phyloP scores from a whole-genome alignment of 2,329 filamentous ascomycete genomes.

The Neonectria hederae region DNA sequence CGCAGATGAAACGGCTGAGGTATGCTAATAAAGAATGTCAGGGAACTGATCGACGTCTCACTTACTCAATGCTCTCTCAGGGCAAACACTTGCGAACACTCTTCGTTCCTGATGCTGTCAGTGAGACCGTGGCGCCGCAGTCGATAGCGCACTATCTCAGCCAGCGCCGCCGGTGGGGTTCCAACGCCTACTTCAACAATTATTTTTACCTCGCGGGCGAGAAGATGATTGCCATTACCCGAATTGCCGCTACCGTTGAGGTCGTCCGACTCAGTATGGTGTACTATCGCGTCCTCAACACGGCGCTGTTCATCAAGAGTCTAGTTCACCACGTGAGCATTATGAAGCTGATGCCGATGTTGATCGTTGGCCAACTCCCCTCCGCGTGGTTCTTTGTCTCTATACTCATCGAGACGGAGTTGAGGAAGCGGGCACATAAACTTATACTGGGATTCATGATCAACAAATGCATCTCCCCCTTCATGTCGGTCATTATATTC shows the following conservation, averaged over 20 bases:
- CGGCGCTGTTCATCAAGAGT: conserved; percentile 40
- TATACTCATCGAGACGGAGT: conserved; percentile 25
- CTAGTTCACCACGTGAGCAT: conserved; percentile 13
- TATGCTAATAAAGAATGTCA: background rate
- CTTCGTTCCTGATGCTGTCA: conserved; percentile 46
- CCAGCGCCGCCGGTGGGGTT: conserved; percentile 47
- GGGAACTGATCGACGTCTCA: conserved; percentile 36
- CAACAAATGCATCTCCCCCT: conserved; percentile 34
- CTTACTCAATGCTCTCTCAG: conserved; percentile 37
- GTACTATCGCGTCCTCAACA: conserved; percentile 48
- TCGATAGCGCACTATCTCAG: conserved; percentile 47
- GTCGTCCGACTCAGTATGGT: conserved; percentile 45
- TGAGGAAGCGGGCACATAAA: conserved; percentile 31
- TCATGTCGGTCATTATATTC: conserved; percentile 38
- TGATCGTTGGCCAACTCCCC: conserved; percentile 28
- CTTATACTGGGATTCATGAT: conserved; percentile 30
- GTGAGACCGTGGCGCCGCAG: conserved; percentile 48
- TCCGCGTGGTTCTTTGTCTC: conserved; percentile 34
- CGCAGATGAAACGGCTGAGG: background rate
- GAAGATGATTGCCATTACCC: conserved; percentile 51
- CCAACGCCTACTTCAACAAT: conserved; percentile 50
- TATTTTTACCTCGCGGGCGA: conserved; percentile 47
- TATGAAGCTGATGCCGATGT: conserved; percentile 33
- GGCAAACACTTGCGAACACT: conserved; percentile 38
- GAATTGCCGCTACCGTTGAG: conserved; percentile 44